Conservation (phyloP, 192 early-diverging fungal genomes). For the Coemansia erecta region DNA sequence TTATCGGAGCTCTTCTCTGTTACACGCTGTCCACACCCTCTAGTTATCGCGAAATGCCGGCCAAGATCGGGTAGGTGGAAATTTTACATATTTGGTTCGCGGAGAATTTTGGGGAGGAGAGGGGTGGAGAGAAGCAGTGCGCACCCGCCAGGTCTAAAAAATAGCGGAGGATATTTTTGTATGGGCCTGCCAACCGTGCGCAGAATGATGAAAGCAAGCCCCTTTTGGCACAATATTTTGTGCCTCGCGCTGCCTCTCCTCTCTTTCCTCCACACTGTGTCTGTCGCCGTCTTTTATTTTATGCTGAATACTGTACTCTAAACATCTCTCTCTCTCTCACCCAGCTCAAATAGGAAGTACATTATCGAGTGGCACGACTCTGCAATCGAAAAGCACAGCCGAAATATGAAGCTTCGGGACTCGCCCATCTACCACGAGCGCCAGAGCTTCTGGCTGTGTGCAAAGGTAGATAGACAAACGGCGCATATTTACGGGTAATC, state of each 20-base stretch:
- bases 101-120: background rate
- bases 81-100: background rate
- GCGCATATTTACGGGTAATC: background rate
- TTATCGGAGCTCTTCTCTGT: too few species aligned
- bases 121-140: background rate
- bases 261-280: background rate
- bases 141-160: too few species aligned
- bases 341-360: constrained; percentile 8
- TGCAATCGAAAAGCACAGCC: constrained; percentile 6
- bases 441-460: constrained; percentile 54
- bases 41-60: background rate
- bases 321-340: background rate
- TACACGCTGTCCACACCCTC: too few species aligned
- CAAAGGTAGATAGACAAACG: constrained; percentile 32
- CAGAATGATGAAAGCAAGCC: too few species aligned
- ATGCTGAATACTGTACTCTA: background rate
- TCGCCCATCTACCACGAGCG: constrained; percentile 53
- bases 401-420: constrained; percentile 44
- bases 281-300: background rate
- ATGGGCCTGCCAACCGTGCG: too few species aligned
- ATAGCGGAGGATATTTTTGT: background rate
- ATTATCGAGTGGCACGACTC: constrained; percentile 25
- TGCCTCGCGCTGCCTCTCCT: too few species aligned
- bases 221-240: too few species aligned
- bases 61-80: background rate